phyloP scores from a whole-genome alignment of 441 rosid genomes.

The Theobroma grandiflorum region DNA sequence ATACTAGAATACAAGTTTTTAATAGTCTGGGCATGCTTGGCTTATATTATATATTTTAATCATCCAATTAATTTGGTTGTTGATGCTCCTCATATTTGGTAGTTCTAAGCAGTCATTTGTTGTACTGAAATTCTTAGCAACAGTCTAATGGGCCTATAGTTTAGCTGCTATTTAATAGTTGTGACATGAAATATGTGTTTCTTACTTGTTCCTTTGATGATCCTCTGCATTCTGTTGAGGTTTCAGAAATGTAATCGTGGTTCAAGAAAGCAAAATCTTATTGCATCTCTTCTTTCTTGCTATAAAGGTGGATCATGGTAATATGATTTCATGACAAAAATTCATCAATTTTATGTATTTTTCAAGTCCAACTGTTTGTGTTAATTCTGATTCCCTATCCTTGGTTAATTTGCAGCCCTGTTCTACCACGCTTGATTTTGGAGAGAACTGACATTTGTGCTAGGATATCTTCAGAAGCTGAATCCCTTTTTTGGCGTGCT shows the following conservation, averaged over 20 bases:
- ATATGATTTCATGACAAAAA: conserved; percentile 21
- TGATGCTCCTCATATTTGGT: conserved; percentile 4
- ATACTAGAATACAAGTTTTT: neutral
- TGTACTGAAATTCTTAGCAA: neutral
- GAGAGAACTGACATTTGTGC: conserved; percentile 66
- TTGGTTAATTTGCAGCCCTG: conserved; percentile 51
- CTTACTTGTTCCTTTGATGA: conserved; percentile 30
- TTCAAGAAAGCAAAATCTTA: conserved; percentile 73
- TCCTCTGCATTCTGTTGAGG: conserved; percentile 23
- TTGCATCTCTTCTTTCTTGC: conserved; percentile 57
- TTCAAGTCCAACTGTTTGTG: conserved; percentile 20
- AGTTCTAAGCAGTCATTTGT: neutral
- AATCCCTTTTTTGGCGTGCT: conserved; percentile 79
- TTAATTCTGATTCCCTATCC: conserved; percentile 22
- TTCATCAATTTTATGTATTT: conserved; percentile 16
- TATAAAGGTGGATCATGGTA: conserved; percentile 68
- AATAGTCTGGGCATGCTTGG: neutral
- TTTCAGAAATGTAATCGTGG: conserved; percentile 55
- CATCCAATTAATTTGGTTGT: neutral
- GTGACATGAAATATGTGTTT: conserved; percentile 3
- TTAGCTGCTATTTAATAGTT: conserved; percentile 16
- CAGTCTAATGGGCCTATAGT: neutral
- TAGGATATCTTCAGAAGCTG: conserved; percentile 66
- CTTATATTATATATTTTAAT: neutral
- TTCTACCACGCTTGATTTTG: conserved; percentile 52